Evolutionary conservation across 139 green algal species (phyloP), one percentile per base, ranked within the genome.

Genomic region (Microglena sp.): DNA sequence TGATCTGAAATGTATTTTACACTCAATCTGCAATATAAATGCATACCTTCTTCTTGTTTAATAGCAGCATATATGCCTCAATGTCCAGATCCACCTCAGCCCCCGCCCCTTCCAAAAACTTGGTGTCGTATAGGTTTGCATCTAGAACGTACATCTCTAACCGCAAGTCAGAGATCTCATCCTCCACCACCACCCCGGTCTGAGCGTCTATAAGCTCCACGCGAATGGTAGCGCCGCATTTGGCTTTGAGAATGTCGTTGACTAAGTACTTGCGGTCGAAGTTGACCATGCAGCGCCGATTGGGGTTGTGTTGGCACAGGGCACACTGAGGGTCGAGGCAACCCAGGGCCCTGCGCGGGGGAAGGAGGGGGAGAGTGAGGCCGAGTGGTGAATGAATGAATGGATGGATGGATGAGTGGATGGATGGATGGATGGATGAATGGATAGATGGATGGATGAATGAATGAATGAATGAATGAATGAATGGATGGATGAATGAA

Each of bases 281-380:
- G 67, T 92, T 93, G 33, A 92, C 79, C 7, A 77, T 79, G 78
- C 87, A 91, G 21, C 88, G 80, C 11, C 88, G 76, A 45, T 83
- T 77, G 7, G 86, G 84, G 73, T 94, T 95, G 81, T 95, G 85
- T 64, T 92, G 83, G 67, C 89, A 95, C 44, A 95, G 75, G 26
- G 82, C 78, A 60, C 89, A 95, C 64, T 92, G 82, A 7, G 78
- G 74, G 31, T 94, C 88, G 56, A 90, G 67, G 79, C 89, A 95
- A 27, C 89, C 89, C 50, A 95, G 65, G 0, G 80, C 85, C 43
- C 87, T 93, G 73, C n/a, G 27, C 4, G 29, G 55, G 55, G 2
- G 29, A 21, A 30, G 7, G 36, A 36, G 5, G 21, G 11, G 33
- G 44, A 54, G 24, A 58, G n/a, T 3, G 26, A 7, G 22, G 8